Evolutionary conservation across 2,329 filamentous ascomycete species (phyloP), one percentile per base, ranked within the genome.

Genomic region (Colletotrichum musicola): DNA sequence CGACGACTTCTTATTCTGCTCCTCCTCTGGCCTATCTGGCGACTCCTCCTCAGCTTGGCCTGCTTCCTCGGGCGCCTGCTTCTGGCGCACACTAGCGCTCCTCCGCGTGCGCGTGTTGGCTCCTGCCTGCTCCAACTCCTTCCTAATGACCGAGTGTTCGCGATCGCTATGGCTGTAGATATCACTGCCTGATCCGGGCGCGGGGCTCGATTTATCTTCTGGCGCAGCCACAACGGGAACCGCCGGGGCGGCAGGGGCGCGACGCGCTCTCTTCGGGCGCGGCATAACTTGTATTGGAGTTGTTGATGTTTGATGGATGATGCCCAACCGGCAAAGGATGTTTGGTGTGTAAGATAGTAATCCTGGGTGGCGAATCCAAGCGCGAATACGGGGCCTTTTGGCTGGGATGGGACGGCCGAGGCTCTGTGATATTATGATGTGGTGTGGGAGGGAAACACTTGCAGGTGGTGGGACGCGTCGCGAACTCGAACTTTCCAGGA

Each of bases 131-230:
- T 60, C 67, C 30, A 62, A 75, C 51, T 74, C 72, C 66, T 73
- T 74, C 10, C 71, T 73, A 7, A 72, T 55, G 13, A 70, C 71
- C 25, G 75, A 74, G 57, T 77, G 73, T 53, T 80, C 79, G 62
- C 76, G 75, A 57, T 80, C 79, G 71, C 79, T 79, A 50, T 77
- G 75, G 57, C 75, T 76, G 73, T 77, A 78, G 38, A 77, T 77
- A 50, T 80, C 78, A 62, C 75, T 79, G 50, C 68, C 69, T 9
- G 62, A 63, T 18, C 38, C 64, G 27, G 60, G 59, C 46, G 51
- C 61, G 46, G 55, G 62, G 49, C 44, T 60, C 57, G 42, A 71
- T 25, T 60, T 64, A 40, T 66, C 50, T 46, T 69, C 57, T 44
- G 35, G 64, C 35, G 57, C 58, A 49, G 38, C 62, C 56, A 59